Evolutionary conservation across 2,329 filamentous ascomycete genomes (phyloP).

Genomic region (Monilinia vaccinii-corymbosi): DNA sequence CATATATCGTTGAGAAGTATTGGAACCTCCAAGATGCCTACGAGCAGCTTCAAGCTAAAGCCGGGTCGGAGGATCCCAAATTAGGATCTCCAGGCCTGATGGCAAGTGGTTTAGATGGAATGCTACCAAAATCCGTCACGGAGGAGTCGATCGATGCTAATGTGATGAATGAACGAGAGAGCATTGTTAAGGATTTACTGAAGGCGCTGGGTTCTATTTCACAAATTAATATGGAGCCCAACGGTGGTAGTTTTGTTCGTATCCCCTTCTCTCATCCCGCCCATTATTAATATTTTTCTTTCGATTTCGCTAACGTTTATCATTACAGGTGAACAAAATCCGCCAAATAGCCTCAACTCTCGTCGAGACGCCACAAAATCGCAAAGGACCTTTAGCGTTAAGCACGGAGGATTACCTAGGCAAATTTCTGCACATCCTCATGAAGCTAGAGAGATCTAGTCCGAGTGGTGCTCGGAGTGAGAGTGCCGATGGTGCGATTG

Average conservation of each 20-base stretch:
- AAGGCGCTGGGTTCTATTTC: slow-evolving; percentile 67
- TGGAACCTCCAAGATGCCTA: slow-evolving; percentile 66
- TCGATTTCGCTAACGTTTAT: slow-evolving; percentile 8
- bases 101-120: slow-evolving; percentile 22
- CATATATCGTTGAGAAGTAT: slow-evolving; percentile 80
- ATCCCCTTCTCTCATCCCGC: not conserved
- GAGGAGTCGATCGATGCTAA: slow-evolving; percentile 33
- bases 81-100: slow-evolving; percentile 21
- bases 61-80: slow-evolving; percentile 1
- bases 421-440: slow-evolving; percentile 65
- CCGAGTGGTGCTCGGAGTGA: slow-evolving; percentile 35
- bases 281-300: not conserved
- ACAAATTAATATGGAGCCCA: slow-evolving; percentile 75
- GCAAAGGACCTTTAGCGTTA: slow-evolving; percentile 41
- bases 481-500: slow-evolving; percentile 36
- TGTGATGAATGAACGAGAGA: slow-evolving; percentile 68
- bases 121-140: slow-evolving; percentile 33
- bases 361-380: slow-evolving; percentile 49
- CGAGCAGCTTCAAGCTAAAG: slow-evolving; percentile 34
- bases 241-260: slow-evolving; percentile 54
- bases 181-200: slow-evolving; percentile 73
- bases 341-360: slow-evolving; percentile 76
- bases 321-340: slow-evolving; percentile 60
- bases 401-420: slow-evolving; percentile 63
- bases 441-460: slow-evolving; percentile 52